phyloP scores from a whole-genome alignment of 768 basidiomycete species.

The Amanita molliuscula region DNA sequence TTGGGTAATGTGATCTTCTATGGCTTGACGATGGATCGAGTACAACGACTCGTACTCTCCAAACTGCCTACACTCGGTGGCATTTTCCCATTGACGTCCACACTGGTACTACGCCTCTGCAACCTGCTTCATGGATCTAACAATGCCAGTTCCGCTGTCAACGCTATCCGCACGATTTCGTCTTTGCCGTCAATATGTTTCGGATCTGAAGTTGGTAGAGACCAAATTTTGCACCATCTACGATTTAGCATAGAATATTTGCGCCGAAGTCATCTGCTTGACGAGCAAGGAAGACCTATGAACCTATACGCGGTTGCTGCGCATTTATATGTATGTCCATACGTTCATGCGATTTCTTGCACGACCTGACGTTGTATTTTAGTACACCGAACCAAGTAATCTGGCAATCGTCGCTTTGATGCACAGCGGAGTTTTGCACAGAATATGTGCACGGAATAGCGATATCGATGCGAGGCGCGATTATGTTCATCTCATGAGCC shows the following conservation, averaged over 20 bases:
- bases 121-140: slow-evolving; percentile 56
- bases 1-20: slow-evolving; percentile 68
- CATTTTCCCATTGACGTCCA: slow-evolving; percentile 58
- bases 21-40: slow-evolving; percentile 51
- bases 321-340: slow-evolving; percentile 35
- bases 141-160: slow-evolving; percentile 33
- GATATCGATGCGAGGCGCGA: slow-evolving; percentile 32
- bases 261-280: slow-evolving; percentile 43
- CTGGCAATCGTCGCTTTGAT: slow-evolving; percentile 52
- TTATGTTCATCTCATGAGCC: slow-evolving; percentile 46
- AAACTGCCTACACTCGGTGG: slow-evolving; percentile 51
- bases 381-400: slow-evolving; percentile 63
- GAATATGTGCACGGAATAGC: slow-evolving; percentile 34
- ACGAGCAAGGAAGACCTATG: slow-evolving; percentile 42
- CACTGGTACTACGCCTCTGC: slow-evolving; percentile 53
- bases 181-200: slow-evolving; percentile 51
- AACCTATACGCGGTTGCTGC: slow-evolving; percentile 45
- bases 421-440: slow-evolving; percentile 47
- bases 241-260: slow-evolving; percentile 68
- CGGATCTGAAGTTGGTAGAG: slow-evolving; percentile 39
- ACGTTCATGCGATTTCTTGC: not conserved
- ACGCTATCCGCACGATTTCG: slow-evolving; percentile 42
- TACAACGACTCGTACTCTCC: slow-evolving; percentile 55
- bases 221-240: slow-evolving; percentile 54
- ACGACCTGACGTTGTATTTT: not conserved